Base-by-base conservation (phyloP, 1,139 yeast genomes). In the Kodamaea anthophila region DNA sequence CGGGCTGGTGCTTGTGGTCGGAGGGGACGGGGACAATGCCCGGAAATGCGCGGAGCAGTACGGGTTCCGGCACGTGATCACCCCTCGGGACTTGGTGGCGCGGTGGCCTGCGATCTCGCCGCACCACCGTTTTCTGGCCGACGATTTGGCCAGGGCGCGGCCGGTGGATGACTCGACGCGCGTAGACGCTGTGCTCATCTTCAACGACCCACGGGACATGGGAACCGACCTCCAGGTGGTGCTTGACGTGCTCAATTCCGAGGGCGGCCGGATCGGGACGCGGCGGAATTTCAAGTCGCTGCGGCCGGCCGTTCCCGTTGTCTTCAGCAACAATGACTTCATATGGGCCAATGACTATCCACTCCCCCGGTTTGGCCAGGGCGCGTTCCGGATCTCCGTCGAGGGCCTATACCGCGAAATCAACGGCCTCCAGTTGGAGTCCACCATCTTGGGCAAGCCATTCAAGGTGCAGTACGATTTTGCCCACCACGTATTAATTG, bases 141-240 rank as follows among this genome's bases (percentile, higher is more conserved):
- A 62, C 5, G 78, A 81, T 35, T 46, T 81, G 9, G 51, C 55
- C 10, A 43, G 58, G 15, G 75, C 81, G 1, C 32, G 48, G 18
- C 55, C 53, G 3, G 37, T 52, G 5, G 55, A 59, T 36, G 35
- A 51, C 11, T 23, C 44, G 5, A 60, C 61, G 30, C 74, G 75
- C 9, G 67, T 87, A 38, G 94, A 86, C 42, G 93, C 93, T 0
- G 66, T 91, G 2, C 59, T 91, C 40, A 88, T 87, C 24, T 87
- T 88, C 55, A 86, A 85, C 51, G 98, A 91, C 53, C 86, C 97
- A 2, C 65, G 94, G 34, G 97, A 91, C 49, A 70, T 87, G 78
- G 88, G 86, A 2, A 72, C 91, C 2, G 97, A 88, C 53, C 44
- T 79, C 10, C 97, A 88, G 59, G 66, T 88, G 15, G 74, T 85